These are phyloP conservation scores for Penicillium sp. DNA, from an alignment of 2,329 filamentous ascomycete genomes.

Conservation along the genomic window DNA sequence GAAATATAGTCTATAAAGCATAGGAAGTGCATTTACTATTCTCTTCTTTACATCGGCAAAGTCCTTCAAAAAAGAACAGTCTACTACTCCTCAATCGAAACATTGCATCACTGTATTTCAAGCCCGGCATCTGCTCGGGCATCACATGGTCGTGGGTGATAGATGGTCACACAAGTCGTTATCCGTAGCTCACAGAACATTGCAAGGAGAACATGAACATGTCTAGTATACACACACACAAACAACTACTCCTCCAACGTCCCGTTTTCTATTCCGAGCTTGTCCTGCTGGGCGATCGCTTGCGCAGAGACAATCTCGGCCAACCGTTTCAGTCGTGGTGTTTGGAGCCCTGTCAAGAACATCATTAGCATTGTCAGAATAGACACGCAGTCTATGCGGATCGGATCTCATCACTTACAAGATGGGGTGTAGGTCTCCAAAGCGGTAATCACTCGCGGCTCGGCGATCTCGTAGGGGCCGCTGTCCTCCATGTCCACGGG, in stretches of 20 bases:
- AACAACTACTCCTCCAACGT: slow-evolving; percentile 28
- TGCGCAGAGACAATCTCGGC: slow-evolving; percentile 98
- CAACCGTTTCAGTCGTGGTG: slow-evolving; percentile 86
- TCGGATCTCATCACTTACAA: slow-evolving; percentile 62
- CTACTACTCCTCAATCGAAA: slow-evolving; percentile 2
- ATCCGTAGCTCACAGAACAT: slow-evolving; percentile 30
- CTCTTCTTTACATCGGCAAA: neutral
- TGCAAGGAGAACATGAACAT: slow-evolving; percentile 18
- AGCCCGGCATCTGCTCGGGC: slow-evolving; percentile 19
- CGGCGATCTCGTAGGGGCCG: slow-evolving; percentile 96
- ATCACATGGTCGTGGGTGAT: slow-evolving; percentile 20
- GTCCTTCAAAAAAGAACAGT: too few relatives aligned
- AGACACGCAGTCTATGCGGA: neutral
- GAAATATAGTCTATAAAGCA: too few relatives aligned
- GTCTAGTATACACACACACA: slow-evolving; percentile 29
- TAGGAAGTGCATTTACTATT: too few relatives aligned
- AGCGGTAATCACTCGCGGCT: slow-evolving; percentile 92
- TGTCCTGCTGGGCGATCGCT: slow-evolving; percentile 93
- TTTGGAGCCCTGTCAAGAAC: slow-evolving; percentile 76
- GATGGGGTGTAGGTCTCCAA: slow-evolving; percentile 97
- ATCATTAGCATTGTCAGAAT: slow-evolving; percentile 14
- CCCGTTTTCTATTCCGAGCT: slow-evolving; percentile 58
- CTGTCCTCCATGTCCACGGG: slow-evolving; percentile 99
- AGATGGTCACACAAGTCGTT: slow-evolving; percentile 27
- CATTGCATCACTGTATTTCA: slow-evolving; percentile 30